Base-by-base conservation (phyloP, 108 stramenopile genomes). In the Cyclotella kingstonii region DNA sequence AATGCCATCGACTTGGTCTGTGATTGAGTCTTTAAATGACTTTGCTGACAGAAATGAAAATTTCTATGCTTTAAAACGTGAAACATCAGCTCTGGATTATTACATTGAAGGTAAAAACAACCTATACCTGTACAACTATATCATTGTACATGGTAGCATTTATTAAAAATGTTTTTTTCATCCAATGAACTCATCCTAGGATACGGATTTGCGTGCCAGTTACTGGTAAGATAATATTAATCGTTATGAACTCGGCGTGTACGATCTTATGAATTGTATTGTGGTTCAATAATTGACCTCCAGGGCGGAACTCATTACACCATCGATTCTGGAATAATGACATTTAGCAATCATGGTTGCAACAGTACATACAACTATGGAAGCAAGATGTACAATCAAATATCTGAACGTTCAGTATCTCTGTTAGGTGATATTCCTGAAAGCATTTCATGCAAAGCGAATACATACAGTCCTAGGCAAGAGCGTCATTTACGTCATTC, bases 331-430 rank as follows among this genome's bases (percentile, higher is more conserved):
- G 62, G 54, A 23, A 27, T 56, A 14, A 43, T 57, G 28, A 43
- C 55, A 2, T 71, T 71, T 39, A 48, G 27, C 27, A 71, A 71
- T 36, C 70, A 71, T 34, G 70, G 70, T 31, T 71, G 70, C 33
- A 64, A 71, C 25, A 38, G 54, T 0, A 62, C 70, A 22, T 62
- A 55, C 35, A 71, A 71, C 45, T 71, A 51, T 19, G 70, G 62
- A 4, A 27, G 39, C 21, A 52, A 64, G 19, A 21, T 38, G 49
- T 38, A 51, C 28, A 26, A 22, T 23, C 4, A 12, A 48, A 28
- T 58, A 9, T 50, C 47, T 6, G 66, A 68, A 22, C 5, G 14
- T 17, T 42, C 25, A 30, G 48, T 29, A 0, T 55, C 57, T 33
- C 29, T 63, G 5, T 26, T 1, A 15, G 18, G 12, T 2, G 30